These are phyloP conservation scores for Sugiyamaella smithiae DNA, from an alignment of 805 yeast species.

Conservation along the genomic window DNA sequence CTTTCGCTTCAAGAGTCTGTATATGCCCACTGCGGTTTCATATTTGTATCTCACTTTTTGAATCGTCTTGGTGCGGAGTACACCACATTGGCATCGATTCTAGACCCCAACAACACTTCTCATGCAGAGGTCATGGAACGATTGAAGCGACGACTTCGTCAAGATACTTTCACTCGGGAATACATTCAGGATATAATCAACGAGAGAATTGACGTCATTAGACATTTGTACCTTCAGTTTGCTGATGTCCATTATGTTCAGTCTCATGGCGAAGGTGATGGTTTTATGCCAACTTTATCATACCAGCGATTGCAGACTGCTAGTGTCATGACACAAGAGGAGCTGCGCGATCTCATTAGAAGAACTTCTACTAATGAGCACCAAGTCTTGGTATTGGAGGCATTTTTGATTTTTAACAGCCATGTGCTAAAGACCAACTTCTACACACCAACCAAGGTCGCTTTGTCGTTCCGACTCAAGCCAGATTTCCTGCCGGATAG, in stretches of 20 bases:
- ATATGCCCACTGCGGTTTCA: conserved; percentile 90
- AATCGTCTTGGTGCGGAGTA: conserved; percentile 93
- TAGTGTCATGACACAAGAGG: conserved; percentile 70
- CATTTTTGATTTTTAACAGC: conserved; percentile 80
- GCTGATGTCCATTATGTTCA: conserved; percentile 87
- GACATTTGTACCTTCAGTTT: conserved; percentile 83
- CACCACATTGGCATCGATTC: conserved; percentile 59
- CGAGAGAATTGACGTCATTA: conserved; percentile 65
- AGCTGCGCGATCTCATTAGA: conserved; percentile 64
- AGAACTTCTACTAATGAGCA: conserved; percentile 74
- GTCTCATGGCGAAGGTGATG: conserved; percentile 37
- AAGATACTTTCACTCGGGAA: conserved; percentile 88
- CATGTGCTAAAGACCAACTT: conserved; percentile 90
- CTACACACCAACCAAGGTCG: conserved; percentile 90
- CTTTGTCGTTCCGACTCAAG: conserved; percentile 85
- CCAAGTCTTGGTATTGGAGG: conserved; percentile 74
- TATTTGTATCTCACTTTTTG: conserved; percentile 90
- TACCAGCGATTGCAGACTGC: conserved; percentile 79
- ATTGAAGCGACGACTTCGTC: conserved; percentile 83
- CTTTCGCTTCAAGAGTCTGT: conserved; percentile 91
- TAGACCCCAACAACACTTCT: conserved; percentile 61
- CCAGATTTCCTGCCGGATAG: conserved; percentile 78
- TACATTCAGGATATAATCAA: conserved; percentile 76
- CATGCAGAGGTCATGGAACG: conserved; percentile 74
- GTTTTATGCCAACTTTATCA: conserved; percentile 59